Conservation (phyloP, 352 stramenopile species). For the Elongisporangium undulatum region DNA sequence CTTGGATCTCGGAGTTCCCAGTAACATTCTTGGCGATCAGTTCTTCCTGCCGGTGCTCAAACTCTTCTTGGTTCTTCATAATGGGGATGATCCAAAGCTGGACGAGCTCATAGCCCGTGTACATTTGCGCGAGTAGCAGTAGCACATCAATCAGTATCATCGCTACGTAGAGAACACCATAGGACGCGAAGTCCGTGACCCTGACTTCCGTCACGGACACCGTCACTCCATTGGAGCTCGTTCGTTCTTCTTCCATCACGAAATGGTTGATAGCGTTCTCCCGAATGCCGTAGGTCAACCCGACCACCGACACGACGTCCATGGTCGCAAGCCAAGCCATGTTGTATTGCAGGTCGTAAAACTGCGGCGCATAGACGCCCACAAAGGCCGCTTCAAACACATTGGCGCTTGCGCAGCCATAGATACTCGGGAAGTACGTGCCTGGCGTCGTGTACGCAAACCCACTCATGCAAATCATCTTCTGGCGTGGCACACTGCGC, state of each 20-base stretch:
- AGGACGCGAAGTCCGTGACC: slow-evolving; percentile 10
- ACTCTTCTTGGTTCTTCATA: slow-evolving; percentile 11
- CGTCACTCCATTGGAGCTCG: not conserved
- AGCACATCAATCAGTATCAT: slow-evolving; percentile 13
- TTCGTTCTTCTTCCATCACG: slow-evolving; percentile 1
- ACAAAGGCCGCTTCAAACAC: slow-evolving; percentile 23
- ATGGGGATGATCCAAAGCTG: slow-evolving; percentile 11
- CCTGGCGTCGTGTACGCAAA: slow-evolving; percentile 16
- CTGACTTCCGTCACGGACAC: slow-evolving; percentile 2
- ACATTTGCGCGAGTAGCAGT: slow-evolving; percentile 25
- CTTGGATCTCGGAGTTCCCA: slow-evolving; percentile 11
- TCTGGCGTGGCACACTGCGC: slow-evolving; percentile 31
- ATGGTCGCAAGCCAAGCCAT: slow-evolving; percentile 36
- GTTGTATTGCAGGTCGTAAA: slow-evolving; percentile 24
- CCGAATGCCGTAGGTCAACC: slow-evolving; percentile 33
- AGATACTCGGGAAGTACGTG: slow-evolving; percentile 17
- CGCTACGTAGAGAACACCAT: slow-evolving; percentile 6
- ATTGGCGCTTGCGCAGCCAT: slow-evolving; percentile 36
- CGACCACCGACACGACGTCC: slow-evolving; percentile 33
- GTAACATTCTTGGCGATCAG: not conserved
- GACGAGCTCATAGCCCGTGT: slow-evolving; percentile 13
- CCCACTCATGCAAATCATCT: slow-evolving; percentile 31
- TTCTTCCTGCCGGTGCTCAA: slow-evolving; percentile 10
- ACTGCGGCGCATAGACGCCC: slow-evolving; percentile 23
- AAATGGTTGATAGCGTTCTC: slow-evolving; percentile 34